Conservation (phyloP, 2,329 filamentous ascomycete species). For the Nectriaceae sp. region DNA sequence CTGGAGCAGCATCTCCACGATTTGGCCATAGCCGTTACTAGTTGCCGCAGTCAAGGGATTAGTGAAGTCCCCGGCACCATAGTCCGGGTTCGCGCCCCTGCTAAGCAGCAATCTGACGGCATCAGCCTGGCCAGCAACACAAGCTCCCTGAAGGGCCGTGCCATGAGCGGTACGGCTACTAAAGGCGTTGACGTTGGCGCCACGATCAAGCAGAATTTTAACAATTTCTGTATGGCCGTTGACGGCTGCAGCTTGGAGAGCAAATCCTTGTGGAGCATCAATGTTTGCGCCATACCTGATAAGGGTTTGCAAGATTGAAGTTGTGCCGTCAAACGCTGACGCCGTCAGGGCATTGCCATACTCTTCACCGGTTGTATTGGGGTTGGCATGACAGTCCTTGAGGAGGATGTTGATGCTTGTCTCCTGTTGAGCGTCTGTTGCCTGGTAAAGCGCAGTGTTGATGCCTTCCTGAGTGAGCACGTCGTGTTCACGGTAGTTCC, state of each 20-base stretch:
- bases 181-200: constrained; percentile 37
- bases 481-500: constrained; percentile 33
- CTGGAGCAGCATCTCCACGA: constrained; percentile 37
- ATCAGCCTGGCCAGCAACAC: constrained; percentile 34
- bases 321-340: constrained; percentile 39
- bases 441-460: constrained; percentile 38
- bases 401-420: constrained; percentile 39
- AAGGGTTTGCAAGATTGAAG: constrained; percentile 31
- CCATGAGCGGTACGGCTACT: constrained; percentile 31
- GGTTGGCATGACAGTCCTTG: constrained; percentile 37
- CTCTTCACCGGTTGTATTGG: constrained; percentile 39
- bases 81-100: constrained; percentile 38
- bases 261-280: constrained; percentile 38
- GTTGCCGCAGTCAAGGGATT: constrained; percentile 41
- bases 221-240: constrained; percentile 39
- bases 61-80: constrained; percentile 34
- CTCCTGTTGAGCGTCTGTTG: constrained; percentile 41
- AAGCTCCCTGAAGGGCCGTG: constrained; percentile 43
- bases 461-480: constrained; percentile 37
- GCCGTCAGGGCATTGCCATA: constrained; percentile 31
- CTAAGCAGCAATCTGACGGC: constrained; percentile 41
- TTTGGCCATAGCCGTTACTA: constrained; percentile 33
- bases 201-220: constrained; percentile 34
- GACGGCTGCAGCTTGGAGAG: constrained; percentile 39
- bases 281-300: constrained; percentile 35